Evolutionary conservation across 2,329 filamentous ascomycete species (phyloP).

Genomic region (Stylonectria norvegica): DNA sequence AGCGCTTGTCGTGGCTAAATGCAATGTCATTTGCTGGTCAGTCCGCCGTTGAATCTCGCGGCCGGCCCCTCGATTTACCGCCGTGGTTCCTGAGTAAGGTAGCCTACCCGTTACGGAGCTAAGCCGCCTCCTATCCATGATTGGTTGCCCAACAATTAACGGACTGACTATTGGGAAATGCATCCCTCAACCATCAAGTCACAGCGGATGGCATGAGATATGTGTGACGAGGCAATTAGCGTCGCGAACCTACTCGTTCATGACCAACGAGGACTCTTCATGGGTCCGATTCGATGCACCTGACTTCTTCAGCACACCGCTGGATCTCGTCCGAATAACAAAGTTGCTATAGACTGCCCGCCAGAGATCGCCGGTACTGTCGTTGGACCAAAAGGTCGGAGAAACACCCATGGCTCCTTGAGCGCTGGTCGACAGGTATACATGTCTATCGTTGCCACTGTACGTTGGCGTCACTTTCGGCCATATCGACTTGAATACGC

Average conservation of each 20-base stretch:
- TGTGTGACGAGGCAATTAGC: conserved; percentile 20
- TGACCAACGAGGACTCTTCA: conserved; percentile 13
- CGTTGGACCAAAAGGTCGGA: no score
- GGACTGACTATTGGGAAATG: conserved; percentile 15
- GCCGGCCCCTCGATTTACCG: conserved; percentile 9
- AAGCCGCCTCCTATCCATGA: conserved; percentile 10
- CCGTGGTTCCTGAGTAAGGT: conserved; percentile 13
- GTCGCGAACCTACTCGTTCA: conserved; percentile 5
- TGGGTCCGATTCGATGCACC: conserved; percentile 19
- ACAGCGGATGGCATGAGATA: conserved; percentile 16
- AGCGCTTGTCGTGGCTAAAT: conserved; percentile 18
- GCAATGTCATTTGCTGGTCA: no score
- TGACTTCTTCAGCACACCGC: conserved; percentile 21
- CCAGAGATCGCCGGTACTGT: no score
- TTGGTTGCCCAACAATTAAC: conserved; percentile 17
- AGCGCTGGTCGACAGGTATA: no score
- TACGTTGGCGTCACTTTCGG: no score
- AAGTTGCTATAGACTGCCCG: no score
- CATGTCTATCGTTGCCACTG: no score
- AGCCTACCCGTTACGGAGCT: conserved; percentile 18
- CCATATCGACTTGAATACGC: no score
- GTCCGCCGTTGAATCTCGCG: no score
- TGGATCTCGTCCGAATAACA: no score
- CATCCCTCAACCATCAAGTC: conserved; percentile 23
- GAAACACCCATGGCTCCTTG: no score